Conservation (phyloP, 257 asterid genomes). For the Fraxinus excelsior region DNA sequence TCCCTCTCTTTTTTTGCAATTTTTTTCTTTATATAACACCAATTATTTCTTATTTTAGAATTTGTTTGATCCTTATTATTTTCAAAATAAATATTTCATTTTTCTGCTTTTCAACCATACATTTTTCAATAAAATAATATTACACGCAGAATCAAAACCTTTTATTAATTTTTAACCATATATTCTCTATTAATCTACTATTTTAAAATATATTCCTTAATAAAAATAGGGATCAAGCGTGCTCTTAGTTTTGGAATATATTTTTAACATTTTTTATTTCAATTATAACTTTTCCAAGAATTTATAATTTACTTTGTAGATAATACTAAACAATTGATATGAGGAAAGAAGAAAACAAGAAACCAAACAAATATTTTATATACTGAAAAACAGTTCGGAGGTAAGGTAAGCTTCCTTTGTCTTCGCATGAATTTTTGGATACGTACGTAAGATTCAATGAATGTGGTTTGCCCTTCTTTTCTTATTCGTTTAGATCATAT, state of each 20-base stretch:
- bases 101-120: too few relatives aligned
- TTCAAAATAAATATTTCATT: too few relatives aligned
- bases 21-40: neutral
- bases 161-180: too few relatives aligned
- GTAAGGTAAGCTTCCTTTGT: constrained; percentile 1
- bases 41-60: neutral
- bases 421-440: constrained; percentile 1
- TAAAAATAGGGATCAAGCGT: too few relatives aligned
- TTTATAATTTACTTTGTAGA: neutral
- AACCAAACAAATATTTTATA: neutral
- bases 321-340: neutral
- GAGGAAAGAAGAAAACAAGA: neutral
- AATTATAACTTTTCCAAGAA: neutral
- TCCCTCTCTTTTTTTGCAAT: too few relatives aligned
- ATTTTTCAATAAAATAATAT: too few relatives aligned
- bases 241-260: neutral
- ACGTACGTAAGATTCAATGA: neutral
- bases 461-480: neutral
- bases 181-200: too few relatives aligned
- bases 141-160: too few relatives aligned
- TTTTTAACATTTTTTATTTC: neutral
- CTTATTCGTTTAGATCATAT: neutral
- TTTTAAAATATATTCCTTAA: too few relatives aligned
- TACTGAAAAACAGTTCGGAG: neutral
- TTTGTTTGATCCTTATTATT: too few relatives aligned